Conservation (phyloP, 192 early-diverging fungal genomes). For the Coemansia sp. region DNA sequence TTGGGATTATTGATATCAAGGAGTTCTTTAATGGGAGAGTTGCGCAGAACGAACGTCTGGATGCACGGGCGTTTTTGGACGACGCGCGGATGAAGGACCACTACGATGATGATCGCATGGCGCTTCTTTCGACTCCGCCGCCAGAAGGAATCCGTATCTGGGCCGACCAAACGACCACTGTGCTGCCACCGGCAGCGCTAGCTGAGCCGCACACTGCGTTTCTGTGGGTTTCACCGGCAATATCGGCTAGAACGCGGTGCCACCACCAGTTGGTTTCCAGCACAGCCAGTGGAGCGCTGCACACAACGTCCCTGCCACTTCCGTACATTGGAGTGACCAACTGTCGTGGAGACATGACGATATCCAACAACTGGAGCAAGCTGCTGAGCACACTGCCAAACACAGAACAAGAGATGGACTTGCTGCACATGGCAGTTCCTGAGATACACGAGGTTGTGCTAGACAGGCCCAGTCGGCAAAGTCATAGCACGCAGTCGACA, state of each 20-base stretch:
- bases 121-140: conserved; percentile 18
- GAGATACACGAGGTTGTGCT: conserved; percentile 35
- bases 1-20: conserved; percentile 28
- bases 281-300: conserved; percentile 14
- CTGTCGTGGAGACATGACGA: conserved; percentile 39
- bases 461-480: conserved; percentile 11
- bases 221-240: conserved; percentile 35
- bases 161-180: conserved; percentile 15
- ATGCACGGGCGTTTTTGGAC: conserved; percentile 24
- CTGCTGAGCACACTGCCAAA: conserved; percentile 22
- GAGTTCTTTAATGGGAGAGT: conserved; percentile 21
- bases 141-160: conserved; percentile 25
- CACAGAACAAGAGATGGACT: conserved; percentile 22
- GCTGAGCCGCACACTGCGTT: conserved; percentile 22
- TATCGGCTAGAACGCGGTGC: conserved; percentile 15
- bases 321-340: conserved; percentile 22
- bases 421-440: conserved; percentile 27
- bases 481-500: conserved; percentile 12
- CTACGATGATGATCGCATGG: conserved; percentile 22
- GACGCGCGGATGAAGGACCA: conserved; percentile 31
- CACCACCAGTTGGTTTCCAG: conserved; percentile 30
- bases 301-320: conserved; percentile 15
- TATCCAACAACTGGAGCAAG: conserved; percentile 47
- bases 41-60: conserved; percentile 5
- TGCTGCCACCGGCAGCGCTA: background rate